Base-by-base conservation (phyloP, 2,329 filamentous ascomycete genomes). In the Neonectria faginata region DNA sequence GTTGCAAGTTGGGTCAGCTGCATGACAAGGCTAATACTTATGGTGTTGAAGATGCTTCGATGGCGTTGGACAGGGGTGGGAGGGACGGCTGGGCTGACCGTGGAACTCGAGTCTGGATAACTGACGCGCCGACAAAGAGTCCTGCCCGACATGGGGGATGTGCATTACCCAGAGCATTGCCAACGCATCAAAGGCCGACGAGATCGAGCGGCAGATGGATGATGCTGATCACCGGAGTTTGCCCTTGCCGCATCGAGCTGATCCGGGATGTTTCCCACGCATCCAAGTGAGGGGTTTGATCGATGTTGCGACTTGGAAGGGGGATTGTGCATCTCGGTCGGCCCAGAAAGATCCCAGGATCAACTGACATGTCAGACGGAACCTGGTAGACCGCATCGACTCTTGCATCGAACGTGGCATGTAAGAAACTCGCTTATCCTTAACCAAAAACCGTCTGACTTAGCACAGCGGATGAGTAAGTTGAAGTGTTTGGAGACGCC, bases 1-100 rank as follows among this genome's bases (percentile, higher is more conserved):
- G 71, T 69, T 57, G 69, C 61, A 44, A 58, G 44, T 31, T 16
- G 16, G 47, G 53, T 62, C 53, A 62, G 60, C 47, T 57, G 60
- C 52, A 47, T 51, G 52, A 20, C 12, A 45, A 56, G 50, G 48
- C 20, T 45, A 31, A 39, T 56, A 22, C n/a, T 42, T 20, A 25
- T 62, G 60, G 60, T 62, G 47, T 47, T 57, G 60, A 9, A 42
- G 45, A 31, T 51, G n/a, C n/a, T 10, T 20, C 27, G 47, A 57
- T 57, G 44, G 22, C n/a, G 33, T 6, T 51, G 25, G 25, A 25
- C 25, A 6, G 25, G 31, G 31, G 31, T 2, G 33, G 6, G 14
- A 20, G 7, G 54, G 52, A 52, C 41, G 44, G 45, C 22, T 41
- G 27, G 39, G 60, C 48, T 57, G 18, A 33, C 48, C 53, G 52